Evolutionary conservation across 805 yeast species (phyloP).

Genomic region (Debaryomyces maramus): DNA sequence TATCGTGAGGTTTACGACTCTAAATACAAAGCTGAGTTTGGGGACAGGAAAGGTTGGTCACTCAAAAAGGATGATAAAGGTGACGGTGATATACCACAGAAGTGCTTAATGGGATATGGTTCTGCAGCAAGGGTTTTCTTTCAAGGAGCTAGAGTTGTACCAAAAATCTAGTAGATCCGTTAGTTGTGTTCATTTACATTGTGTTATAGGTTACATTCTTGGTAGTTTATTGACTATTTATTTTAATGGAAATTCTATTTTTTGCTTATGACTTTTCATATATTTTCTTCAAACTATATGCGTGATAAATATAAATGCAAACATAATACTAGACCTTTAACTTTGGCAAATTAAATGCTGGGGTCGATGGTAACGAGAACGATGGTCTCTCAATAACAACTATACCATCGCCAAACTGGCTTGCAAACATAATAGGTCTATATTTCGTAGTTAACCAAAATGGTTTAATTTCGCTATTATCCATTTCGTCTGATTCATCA

Average conservation of each 20-base stretch:
- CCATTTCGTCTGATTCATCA: constrained; percentile 32
- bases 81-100: constrained; percentile 40
- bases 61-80: constrained; percentile 54
- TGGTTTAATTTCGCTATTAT: constrained; percentile 33
- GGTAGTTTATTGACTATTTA: no score
- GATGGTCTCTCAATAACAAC: constrained; percentile 77
- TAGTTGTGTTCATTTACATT: background rate
- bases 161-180: constrained; percentile 19
- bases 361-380: constrained; percentile 52
- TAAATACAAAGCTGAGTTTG: constrained; percentile 53
- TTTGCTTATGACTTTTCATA: no score
- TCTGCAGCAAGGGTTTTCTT: constrained; percentile 70
- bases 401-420: constrained; percentile 56
- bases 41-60: constrained; percentile 51
- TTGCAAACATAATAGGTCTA: constrained; percentile 67
- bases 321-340: constrained; percentile 39
- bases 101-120: constrained; percentile 61
- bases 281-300: background rate
- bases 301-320: constrained; percentile 7
- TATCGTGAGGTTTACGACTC: constrained; percentile 49
- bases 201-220: no score
- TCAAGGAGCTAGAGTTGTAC: constrained; percentile 60
- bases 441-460: constrained; percentile 80
- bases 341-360: constrained; percentile 66
- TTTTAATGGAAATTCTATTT: no score